A percentile compares a stretch with the other conserved stretches of the same genome.
These are phyloP conservation scores for Arabidopsis thaliana DNA, from an alignment of 345 rosid species.

Conservation along the genomic window DNA sequence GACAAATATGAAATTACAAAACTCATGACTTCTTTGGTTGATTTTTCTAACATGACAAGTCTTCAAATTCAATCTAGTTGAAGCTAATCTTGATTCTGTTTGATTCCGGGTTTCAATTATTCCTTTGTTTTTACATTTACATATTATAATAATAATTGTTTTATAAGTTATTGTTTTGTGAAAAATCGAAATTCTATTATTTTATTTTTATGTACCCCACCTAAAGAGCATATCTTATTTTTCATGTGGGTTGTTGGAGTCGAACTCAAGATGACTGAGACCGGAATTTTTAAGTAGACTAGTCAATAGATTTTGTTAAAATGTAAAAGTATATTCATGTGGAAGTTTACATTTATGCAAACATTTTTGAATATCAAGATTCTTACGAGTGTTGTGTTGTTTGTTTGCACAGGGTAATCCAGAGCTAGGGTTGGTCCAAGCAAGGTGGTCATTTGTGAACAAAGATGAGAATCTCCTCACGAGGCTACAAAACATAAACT, in stretches of 20 bases:
- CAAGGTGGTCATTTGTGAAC: conserved; percentile 92
- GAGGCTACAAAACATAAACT: conserved; percentile 85
- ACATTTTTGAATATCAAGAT: not conserved
- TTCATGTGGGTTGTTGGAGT: conserved; percentile 14
- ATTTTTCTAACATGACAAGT: not conserved
- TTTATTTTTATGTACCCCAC: too few relatives aligned
- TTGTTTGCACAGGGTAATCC: conserved; percentile 76
- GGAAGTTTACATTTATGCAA: not conserved
- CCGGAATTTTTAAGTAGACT: not conserved
- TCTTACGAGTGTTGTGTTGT: conserved; percentile 5
- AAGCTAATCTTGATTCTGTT: conserved; percentile 6
- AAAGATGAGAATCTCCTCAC: conserved; percentile 91
- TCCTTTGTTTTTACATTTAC: not conserved
- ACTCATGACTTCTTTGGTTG: conserved; percentile 1
- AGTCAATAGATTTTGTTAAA: too few relatives aligned
- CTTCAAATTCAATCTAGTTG: conserved; percentile 19
- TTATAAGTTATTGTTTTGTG: too few relatives aligned
- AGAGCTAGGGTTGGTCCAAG: conserved; percentile 81
- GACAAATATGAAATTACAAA: conserved; percentile 30
- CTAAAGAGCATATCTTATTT: not conserved
- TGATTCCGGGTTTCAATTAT: not conserved
- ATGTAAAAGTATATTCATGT: not conserved
- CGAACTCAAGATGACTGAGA: not conserved
- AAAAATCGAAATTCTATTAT: not conserved
- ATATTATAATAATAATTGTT: not conserved